Conservation (phyloP, 1,139 yeast species). For the Magnusiomyces magnusii region DNA sequence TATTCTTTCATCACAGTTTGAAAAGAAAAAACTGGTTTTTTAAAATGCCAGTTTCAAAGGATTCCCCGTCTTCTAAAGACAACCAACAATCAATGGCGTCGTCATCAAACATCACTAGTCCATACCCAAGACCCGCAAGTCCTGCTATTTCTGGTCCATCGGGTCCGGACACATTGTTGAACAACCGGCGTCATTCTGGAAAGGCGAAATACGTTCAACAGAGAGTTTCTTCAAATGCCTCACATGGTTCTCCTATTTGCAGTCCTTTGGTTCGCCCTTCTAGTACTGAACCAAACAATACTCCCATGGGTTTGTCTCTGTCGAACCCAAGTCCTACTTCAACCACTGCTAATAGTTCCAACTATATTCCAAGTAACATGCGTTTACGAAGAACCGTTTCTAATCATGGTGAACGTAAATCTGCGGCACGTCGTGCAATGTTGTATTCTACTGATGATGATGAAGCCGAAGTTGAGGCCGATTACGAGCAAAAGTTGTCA, state of each 20-base stretch:
- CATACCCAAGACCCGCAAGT: not conserved
- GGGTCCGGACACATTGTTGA: not conserved
- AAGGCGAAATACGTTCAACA: not conserved
- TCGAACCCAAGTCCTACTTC: not conserved
- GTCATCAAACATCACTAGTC: not conserved
- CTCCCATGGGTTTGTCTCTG: not conserved
- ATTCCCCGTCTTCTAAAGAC: not conserved
- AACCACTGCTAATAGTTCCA: not conserved
- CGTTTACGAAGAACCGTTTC: not conserved
- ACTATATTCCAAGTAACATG: not conserved
- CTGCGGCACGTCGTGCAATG: not conserved
- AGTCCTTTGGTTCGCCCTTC: not conserved
- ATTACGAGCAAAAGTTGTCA: not conserved
- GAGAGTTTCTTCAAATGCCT: not conserved
- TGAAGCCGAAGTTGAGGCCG: conserved; percentile 5
- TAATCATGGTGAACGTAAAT: not conserved
- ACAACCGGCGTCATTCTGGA: not conserved
- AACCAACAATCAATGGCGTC: not conserved
- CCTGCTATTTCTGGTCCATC: not conserved
- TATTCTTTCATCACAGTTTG: no score
- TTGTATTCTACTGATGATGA: conserved; percentile 1
- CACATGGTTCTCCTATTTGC: not conserved
- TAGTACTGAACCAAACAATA: not conserved
- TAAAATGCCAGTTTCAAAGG: not conserved
- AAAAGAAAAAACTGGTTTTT: not conserved